Evolutionary conservation across 1,139 yeast genomes (phyloP).

Genomic region (Barnettozyma hawaiiensis): DNA sequence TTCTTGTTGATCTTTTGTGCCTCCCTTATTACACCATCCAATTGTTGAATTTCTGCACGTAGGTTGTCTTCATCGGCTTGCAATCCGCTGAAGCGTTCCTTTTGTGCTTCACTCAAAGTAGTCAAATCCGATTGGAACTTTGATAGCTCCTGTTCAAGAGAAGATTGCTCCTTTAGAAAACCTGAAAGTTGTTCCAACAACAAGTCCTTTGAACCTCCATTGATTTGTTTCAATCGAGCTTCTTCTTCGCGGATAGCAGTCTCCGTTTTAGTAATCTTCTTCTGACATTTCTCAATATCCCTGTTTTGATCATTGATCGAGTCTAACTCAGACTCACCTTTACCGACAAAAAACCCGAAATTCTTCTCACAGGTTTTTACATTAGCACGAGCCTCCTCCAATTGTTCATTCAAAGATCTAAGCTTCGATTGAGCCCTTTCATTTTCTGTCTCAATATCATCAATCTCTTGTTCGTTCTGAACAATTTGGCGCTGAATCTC

Average conservation of each 20-base stretch:
- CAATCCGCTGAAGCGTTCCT: constrained; percentile 12
- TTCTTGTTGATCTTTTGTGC: constrained; percentile 12
- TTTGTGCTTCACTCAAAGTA: constrained; percentile 6
- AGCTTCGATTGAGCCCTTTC: constrained; percentile 23
- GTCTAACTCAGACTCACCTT: constrained; percentile 6
- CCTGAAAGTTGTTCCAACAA: constrained; percentile 22
- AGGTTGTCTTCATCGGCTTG: constrained; percentile 12
- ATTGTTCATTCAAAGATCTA: constrained; percentile 20
- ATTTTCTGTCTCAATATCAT: constrained; percentile 26
- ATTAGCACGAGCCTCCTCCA: constrained; percentile 9
- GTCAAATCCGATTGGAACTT: constrained; percentile 8
- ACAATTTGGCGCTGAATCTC: constrained; percentile 20
- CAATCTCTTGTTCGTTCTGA: constrained; percentile 13
- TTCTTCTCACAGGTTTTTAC: background rate
- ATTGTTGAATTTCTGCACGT: constrained; percentile 22
- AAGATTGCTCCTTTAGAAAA: background rate
- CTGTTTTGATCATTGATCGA: constrained; percentile 5
- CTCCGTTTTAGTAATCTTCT: constrained; percentile 30
- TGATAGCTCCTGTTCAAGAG: background rate
- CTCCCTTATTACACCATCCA: constrained; percentile 16
- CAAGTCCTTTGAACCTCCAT: constrained; percentile 37
- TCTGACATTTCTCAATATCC: constrained; percentile 12
- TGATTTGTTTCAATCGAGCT: constrained; percentile 34
- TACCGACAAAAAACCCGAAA: background rate
- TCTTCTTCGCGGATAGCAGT: constrained; percentile 33